Conservation (phyloP, 2,329 filamentous ascomycete species). For the Fusarium chlamydosporum region DNA sequence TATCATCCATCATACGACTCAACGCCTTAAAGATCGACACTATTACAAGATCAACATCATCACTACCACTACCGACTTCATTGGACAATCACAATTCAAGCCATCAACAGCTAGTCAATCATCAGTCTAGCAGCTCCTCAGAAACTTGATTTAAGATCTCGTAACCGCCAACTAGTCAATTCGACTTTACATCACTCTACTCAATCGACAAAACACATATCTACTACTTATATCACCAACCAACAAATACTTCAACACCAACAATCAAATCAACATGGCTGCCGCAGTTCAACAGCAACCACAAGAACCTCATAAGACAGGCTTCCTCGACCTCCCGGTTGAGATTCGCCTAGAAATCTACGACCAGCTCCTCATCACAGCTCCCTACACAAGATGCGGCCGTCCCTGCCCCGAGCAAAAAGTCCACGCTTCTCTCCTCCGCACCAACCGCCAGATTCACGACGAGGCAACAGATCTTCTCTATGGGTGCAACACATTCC, state of each 20-base stretch:
- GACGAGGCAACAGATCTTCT: conserved; percentile 59
- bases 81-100: conserved; percentile 21
- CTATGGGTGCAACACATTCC: conserved; percentile 61
- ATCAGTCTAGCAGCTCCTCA: conserved; percentile 24
- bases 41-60: conserved; percentile 21
- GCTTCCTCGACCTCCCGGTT: conserved; percentile 59
- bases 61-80: conserved; percentile 17
- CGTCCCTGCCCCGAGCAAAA: conserved; percentile 33
- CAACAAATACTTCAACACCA: conserved; percentile 7
- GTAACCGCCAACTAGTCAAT: conserved; percentile 7
- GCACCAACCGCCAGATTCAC: conserved; percentile 59
- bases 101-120: conserved; percentile 26
- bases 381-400: conserved; percentile 50
- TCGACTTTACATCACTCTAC: conserved; percentile 1
- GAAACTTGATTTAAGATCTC: conserved; percentile 32
- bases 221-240: conserved; percentile 6
- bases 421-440: conserved; percentile 59
- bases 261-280: conserved; percentile 42
- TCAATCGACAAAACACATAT: not conserved
- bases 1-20: conserved; percentile 22
- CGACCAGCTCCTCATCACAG: conserved; percentile 58
- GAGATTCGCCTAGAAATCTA: conserved; percentile 65
- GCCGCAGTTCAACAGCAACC: conserved; percentile 35
- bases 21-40: conserved; percentile 38
- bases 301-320: conserved; percentile 38